These are phyloP conservation scores for Heritiera littoralis DNA, from an alignment of 345 rosid species.

Conservation along the genomic window DNA sequence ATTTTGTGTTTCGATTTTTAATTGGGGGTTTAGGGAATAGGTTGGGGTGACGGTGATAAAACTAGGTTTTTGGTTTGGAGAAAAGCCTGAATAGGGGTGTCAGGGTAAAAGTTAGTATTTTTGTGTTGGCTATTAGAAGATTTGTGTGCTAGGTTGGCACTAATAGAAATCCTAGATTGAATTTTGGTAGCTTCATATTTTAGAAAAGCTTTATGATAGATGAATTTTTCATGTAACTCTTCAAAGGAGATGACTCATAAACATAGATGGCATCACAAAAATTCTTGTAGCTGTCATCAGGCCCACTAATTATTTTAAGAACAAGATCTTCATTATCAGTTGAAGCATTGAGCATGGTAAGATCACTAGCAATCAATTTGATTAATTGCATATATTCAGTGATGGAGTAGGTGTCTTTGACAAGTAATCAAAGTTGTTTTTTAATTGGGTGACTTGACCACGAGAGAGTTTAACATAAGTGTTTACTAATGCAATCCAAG, in stretches of 20 bases:
- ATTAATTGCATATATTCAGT: background rate
- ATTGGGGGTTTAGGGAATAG: too few species aligned
- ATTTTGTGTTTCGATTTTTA: too few species aligned
- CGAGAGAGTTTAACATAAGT: background rate
- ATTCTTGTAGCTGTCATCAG: background rate
- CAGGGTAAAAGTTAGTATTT: too few species aligned
- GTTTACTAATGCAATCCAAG: background rate
- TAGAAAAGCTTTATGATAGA: background rate
- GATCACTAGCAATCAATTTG: background rate
- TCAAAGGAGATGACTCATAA: constrained; percentile 6
- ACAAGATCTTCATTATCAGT: constrained; percentile 11
- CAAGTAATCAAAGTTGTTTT: background rate
- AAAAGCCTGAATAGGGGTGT: too few species aligned
- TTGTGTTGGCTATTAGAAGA: too few species aligned
- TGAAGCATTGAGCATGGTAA: constrained; percentile 8
- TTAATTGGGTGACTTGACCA: constrained; percentile 10
- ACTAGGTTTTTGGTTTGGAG: too few species aligned
- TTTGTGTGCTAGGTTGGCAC: too few species aligned
- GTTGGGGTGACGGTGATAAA: too few species aligned
- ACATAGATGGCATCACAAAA: background rate
- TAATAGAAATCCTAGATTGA: too few species aligned
- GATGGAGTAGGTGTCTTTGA: constrained; percentile 4
- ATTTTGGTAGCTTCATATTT: too few species aligned
- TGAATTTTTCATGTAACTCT: background rate
- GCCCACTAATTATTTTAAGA: background rate